Evolutionary conservation across 2,329 filamentous ascomycete genomes (phyloP).

Genomic region (Didymella exigua): DNA sequence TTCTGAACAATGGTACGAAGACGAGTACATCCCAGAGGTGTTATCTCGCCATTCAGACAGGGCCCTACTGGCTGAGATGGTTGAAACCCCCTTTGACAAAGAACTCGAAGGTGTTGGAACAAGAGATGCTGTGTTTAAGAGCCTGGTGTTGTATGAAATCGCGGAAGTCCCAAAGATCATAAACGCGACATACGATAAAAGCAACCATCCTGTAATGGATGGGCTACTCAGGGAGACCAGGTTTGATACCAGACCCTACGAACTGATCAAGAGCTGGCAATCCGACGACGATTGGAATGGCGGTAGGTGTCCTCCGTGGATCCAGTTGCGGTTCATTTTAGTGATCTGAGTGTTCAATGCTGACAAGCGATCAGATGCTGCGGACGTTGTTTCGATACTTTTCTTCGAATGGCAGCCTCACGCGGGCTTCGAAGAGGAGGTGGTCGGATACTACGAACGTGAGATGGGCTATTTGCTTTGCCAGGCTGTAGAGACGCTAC

Average conservation of each 20-base stretch:
- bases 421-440: conserved; percentile 2
- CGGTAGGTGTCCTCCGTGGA: background rate
- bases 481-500: conserved; percentile 3
- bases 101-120: conserved; percentile 1
- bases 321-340: background rate
- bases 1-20: conserved; percentile 21
- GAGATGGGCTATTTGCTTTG: conserved; percentile 5
- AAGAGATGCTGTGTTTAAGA: conserved; percentile 5
- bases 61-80: conserved; percentile 4
- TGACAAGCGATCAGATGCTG: conserved; percentile 1
- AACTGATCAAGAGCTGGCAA: background rate
- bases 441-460: conserved; percentile 5
- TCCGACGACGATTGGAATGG: conserved; percentile 10
- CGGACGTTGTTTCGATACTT: conserved; percentile 4
- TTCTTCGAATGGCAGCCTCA: conserved; percentile 10
- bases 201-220: background rate
- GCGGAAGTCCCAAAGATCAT: background rate
- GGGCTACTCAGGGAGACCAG: background rate
- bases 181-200: background rate
- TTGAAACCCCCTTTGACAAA: conserved; percentile 3
- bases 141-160: conserved; percentile 5
- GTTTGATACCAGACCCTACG: conserved; percentile 5
- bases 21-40: conserved; percentile 19
- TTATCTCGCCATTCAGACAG: conserved; percentile 3
- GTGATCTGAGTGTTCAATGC: background rate